Base-by-base conservation (phyloP, 352 stramenopile genomes). In the Globisporangium mamillatum region DNA sequence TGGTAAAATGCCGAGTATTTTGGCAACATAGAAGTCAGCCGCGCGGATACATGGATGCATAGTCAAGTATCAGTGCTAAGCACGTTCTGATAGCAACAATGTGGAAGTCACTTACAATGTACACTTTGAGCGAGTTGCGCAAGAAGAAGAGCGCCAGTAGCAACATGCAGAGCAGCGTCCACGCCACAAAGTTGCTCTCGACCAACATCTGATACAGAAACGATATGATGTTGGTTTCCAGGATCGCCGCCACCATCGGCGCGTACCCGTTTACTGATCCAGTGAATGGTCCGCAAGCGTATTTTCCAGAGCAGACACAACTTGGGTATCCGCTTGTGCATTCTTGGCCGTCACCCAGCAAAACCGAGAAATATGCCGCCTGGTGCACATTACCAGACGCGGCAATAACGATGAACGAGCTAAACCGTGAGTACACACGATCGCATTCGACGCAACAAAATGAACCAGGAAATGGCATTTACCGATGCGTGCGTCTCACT, bases 211-310 rank as follows among this genome's bases (percentile, higher is more conserved):
- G 64, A 44, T 87, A 91, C 29, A 79, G 48, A 7, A 56, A 52
- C 0, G 80, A 75, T 4, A 84, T 57, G 36, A 77, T 53, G 18
- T 71, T 63, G 0, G 77, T 74, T 3, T 74, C 77, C 5, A 71
- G 48, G 38, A 84, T 64, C 59, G 67, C 65, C 18, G 62, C 60
- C 44, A 81, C 29, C 0, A 94, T 54, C 18, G 78, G 73, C 3
- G 70, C 67, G 50, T 89, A 92, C 1, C 82, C 85, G 27, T 76
- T 81, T 0, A 62, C 32, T 9, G 75, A 71, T 27, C 62, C 61
- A 6, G 77, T 60, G 41, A 94, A 94, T 20, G 84, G 84, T 0
- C 84, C 86, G 53, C 86, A 94, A 0, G 81, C 80, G 8, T 81
- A 71, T n/a, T 75, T 63, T 7, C 48, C 41, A 9, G 64, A 57